Conservation (phyloP, 352 stramenopile species). For the Phytophthora sansomeana region DNA sequence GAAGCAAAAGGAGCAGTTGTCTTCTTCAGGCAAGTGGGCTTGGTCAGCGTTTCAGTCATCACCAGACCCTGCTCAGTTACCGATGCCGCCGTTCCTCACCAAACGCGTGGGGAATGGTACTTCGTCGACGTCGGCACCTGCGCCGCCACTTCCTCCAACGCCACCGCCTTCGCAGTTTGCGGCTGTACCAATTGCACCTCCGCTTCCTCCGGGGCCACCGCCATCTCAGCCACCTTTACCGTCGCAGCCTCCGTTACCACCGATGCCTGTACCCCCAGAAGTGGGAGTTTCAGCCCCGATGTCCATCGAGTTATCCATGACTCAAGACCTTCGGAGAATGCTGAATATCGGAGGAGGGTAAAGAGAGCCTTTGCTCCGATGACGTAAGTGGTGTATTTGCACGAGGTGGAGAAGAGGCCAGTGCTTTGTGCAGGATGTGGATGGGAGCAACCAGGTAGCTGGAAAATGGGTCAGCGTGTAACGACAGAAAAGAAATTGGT, state of each 20-base stretch:
- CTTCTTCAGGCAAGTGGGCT: conserved; percentile 74
- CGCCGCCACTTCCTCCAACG: conserved; percentile 30
- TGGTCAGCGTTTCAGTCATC: conserved; percentile 89
- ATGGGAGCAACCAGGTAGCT: neutral
- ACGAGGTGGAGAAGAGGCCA: neutral
- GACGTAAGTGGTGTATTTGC: neutral
- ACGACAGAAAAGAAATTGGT: conserved; percentile 18
- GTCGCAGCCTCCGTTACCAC: conserved; percentile 34
- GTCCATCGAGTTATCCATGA: conserved; percentile 81
- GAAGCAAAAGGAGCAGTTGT: conserved; percentile 64
- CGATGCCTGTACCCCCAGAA: conserved; percentile 48
- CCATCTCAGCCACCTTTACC: conserved; percentile 23
- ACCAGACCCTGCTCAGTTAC: conserved; percentile 73
- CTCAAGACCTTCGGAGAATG: conserved; percentile 79
- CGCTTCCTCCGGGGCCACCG: conserved; percentile 32
- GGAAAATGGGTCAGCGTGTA: conserved; percentile 5
- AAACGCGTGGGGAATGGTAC: conserved; percentile 25
- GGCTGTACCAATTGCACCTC: conserved; percentile 18
- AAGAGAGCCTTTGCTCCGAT: neutral
- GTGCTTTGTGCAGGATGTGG: conserved; percentile 7
- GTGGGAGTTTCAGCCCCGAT: conserved; percentile 33
- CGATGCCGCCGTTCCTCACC: conserved; percentile 75
- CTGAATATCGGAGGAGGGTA: conserved; percentile 77
- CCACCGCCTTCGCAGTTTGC: conserved; percentile 26
- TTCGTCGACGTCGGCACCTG: conserved; percentile 10